Percentiles rank a stretch among this genome's conserved stretches.
Conservation (phyloP, 345 rosid genomes). For the Eucalyptus urophylla region DNA sequence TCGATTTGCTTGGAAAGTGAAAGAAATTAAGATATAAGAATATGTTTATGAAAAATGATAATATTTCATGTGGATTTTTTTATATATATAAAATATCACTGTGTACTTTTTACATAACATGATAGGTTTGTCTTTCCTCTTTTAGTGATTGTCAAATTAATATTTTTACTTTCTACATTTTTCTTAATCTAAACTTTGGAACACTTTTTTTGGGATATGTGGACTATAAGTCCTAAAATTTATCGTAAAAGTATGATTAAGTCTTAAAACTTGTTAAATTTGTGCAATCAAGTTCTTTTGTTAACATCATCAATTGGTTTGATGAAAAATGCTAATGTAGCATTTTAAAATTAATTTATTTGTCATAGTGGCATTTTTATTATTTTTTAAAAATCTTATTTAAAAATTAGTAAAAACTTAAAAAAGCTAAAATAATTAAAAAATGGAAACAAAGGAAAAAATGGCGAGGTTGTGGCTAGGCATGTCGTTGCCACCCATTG, state of each 20-base stretch:
- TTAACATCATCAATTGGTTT: too few species aligned
- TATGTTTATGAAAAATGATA: background rate
- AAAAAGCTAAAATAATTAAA: too few species aligned
- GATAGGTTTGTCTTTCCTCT: background rate
- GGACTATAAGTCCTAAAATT: too few species aligned
- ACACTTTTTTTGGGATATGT: background rate
- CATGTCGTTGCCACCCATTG: too few species aligned
- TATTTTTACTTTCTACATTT: background rate
- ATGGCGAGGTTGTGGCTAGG: too few species aligned
- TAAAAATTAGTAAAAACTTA: too few species aligned
- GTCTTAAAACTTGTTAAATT: too few species aligned
- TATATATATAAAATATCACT: background rate
- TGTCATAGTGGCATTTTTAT: too few species aligned
- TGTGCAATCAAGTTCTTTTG: rapidly evolving
- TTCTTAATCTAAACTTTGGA: background rate
- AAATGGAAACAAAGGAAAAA: too few species aligned
- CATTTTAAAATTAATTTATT: too few species aligned
- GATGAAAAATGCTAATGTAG: rapidly evolving
- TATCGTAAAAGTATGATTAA: too few species aligned
- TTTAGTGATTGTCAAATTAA: background rate
- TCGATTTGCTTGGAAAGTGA: background rate
- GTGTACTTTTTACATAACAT: background rate
- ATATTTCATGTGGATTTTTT: background rate
- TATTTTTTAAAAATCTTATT: too few species aligned
- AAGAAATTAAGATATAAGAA: background rate